A percentile compares a stretch with the other conserved stretches of the same genome.
These are phyloP conservation scores for Plenodomus lindquistii DNA, from an alignment of 2,329 filamentous ascomycete genomes.

Conservation along the genomic window DNA sequence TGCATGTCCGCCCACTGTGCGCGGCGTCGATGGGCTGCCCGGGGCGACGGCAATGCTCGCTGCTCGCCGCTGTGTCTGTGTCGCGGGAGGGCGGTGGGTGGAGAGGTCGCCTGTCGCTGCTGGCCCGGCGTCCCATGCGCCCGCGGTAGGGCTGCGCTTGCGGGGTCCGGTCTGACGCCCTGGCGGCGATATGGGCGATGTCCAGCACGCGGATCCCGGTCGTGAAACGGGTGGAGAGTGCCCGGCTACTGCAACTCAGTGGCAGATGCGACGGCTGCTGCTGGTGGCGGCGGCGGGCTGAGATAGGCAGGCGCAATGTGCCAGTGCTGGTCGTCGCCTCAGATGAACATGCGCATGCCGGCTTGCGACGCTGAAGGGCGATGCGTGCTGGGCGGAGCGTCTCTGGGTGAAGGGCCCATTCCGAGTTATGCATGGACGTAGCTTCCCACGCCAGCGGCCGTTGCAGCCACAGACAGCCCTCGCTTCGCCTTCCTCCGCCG, in stretches of 20 bases:
- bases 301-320: slow-evolving; percentile 1
- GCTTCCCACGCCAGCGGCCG: slow-evolving; percentile 4
- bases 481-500: background rate
- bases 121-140: slow-evolving; percentile 17
- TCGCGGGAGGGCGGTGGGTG: too few relatives aligned
- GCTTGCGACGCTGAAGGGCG: background rate
- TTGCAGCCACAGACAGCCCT: slow-evolving; percentile 1
- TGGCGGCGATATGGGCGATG: slow-evolving; percentile 27
- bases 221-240: slow-evolving; percentile 12
- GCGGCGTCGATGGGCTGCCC: slow-evolving; percentile 5
- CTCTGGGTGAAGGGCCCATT: background rate
- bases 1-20: slow-evolving; percentile 22
- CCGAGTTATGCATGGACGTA: background rate
- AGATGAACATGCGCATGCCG: slow-evolving; percentile 6
- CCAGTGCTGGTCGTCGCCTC: background rate
- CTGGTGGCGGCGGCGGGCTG: background rate
- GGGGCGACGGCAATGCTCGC: slow-evolving; percentile 8
- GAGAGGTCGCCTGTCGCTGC: slow-evolving; percentile 7
- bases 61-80: too few relatives aligned
- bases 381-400: background rate
- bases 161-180: slow-evolving; percentile 28
- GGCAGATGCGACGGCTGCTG: background rate
- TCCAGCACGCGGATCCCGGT: slow-evolving; percentile 35
- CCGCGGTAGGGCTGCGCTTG: slow-evolving; percentile 17
- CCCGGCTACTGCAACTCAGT: background rate